These are phyloP conservation scores for Fusarium sp. DNA, from an alignment of 2,329 filamentous ascomycete genomes.

Conservation along the genomic window DNA sequence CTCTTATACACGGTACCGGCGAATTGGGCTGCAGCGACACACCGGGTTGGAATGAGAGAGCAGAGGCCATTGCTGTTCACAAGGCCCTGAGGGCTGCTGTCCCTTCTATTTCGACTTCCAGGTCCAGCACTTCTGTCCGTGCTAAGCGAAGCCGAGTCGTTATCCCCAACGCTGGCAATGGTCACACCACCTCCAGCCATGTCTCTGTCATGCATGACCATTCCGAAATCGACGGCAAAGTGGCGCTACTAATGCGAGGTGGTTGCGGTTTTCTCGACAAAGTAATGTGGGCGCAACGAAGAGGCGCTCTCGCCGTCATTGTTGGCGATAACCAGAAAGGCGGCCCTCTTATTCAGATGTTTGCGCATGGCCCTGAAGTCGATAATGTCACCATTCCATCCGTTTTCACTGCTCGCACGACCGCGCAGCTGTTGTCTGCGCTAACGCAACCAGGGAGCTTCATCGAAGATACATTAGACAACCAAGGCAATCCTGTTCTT, in stretches of 20 bases:
- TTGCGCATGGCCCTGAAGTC: conserved; percentile 89
- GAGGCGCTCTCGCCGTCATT: conserved; percentile 89
- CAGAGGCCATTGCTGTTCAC: conserved; percentile 57
- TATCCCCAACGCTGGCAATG: conserved; percentile 47
- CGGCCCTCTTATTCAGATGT: conserved; percentile 94
- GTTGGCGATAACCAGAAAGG: conserved; percentile 94
- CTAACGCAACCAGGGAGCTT: conserved; percentile 78
- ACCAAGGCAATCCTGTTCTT: conserved; percentile 66
- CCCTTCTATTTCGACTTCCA: conserved; percentile 33
- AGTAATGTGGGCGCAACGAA: conserved; percentile 93
- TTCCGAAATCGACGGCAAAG: conserved; percentile 91
- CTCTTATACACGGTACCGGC: conserved; percentile 71
- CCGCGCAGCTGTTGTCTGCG: conserved; percentile 90
- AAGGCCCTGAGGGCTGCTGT: conserved; percentile 49
- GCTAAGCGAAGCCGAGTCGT: conserved; percentile 47
- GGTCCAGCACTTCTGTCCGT: conserved; percentile 32
- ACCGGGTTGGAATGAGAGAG: conserved; percentile 81
- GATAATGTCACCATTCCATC: conserved; percentile 95
- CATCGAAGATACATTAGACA: conserved; percentile 68
- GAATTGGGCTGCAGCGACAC: conserved; percentile 97
- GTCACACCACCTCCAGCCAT: conserved; percentile 62
- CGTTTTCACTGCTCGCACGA: conserved; percentile 93
- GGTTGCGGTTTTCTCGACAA: conserved; percentile 98
- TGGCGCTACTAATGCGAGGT: conserved; percentile 89
- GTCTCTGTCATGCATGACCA: conserved; percentile 92